phyloP scores from a whole-genome alignment of 306 rosid genomes.

The Quercus variabilis region DNA sequence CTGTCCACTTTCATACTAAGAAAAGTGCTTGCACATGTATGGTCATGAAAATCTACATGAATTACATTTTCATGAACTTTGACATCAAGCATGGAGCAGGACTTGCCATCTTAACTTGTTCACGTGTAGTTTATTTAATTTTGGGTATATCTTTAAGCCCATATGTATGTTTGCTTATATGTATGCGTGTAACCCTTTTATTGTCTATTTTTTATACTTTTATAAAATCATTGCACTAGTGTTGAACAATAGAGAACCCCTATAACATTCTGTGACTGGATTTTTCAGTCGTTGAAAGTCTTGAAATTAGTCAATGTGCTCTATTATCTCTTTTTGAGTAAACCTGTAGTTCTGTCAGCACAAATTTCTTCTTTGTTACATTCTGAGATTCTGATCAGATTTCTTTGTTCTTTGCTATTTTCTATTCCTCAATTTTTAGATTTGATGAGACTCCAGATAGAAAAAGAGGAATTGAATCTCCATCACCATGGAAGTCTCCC shows the following conservation, averaged over 20 bases:
- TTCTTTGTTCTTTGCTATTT: background rate
- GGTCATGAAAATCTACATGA: background rate
- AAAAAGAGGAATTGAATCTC: slow-evolving; percentile 83
- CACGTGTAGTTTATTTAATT: no score
- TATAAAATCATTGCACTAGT: background rate
- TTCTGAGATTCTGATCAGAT: background rate
- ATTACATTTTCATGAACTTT: background rate
- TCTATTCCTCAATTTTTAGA: slow-evolving; percentile 30
- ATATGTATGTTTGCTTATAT: background rate
- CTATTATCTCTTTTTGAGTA: background rate
- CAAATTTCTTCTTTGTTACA: background rate
- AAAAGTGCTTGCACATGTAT: background rate
- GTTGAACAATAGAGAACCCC: background rate
- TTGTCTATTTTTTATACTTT: background rate
- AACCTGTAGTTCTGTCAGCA: background rate
- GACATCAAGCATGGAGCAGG: background rate
- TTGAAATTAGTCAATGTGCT: background rate
- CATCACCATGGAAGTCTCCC: slow-evolving; percentile 97
- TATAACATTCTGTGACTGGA: background rate
- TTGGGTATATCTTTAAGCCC: no score
- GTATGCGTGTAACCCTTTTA: background rate
- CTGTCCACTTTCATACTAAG: background rate
- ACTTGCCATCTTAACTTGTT: background rate
- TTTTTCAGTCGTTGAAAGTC: background rate
- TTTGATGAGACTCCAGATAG: slow-evolving; percentile 80